Base-by-base conservation (phyloP, 768 basidiomycete species). In the Coprinopsis sp. region DNA sequence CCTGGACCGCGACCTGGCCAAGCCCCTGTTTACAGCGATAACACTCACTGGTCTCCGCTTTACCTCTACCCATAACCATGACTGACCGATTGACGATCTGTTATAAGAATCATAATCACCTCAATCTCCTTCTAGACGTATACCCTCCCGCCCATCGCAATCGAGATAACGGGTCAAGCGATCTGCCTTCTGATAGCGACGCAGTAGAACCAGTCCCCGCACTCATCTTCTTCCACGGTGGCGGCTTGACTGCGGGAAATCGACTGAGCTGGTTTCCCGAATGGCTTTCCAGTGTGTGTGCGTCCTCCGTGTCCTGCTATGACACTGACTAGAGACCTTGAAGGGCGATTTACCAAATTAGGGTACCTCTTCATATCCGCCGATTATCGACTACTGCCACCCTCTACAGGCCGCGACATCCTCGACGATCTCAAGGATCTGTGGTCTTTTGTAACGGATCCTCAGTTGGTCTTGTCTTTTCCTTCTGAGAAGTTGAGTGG, bases 221-320 rank as follows among this genome's bases (percentile, higher is more conserved):
- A 2, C 58, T 77, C 5, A 51, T 75, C 14, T 77, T 72, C 53
- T 73, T 70, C 46, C 74, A 72, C 43, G 72, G 79, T 6, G 84
- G 83, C 2, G 82, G 81, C 6, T 60, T 86, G 25, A 73, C 77
- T 0, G 79, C 77, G 13, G 83, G 83, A 1, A 76, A 78, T 51
- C 67, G 75, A 43, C 58, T 56, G 25, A 78, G 75, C 54, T 85
- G 81, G 81, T 78, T 84, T 58, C 83, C 84, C 2, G 50, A 43
- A n/a, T 87, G 84, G 84, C 62, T 86, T 21, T 60, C 72, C 38
- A 69, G 84, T 84, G 45, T 59, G 64, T 60, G 16, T 28, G 16
- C 47, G 42, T n/a, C 2, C 37, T 44, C 46, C 14, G 13, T 25
- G 37, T 36, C 24, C 30, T 48, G 23, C 34, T 22, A 22, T 44